Percentiles rank a stretch among this genome's conserved stretches.
phyloP scores from a whole-genome alignment of 2,329 filamentous ascomycete genomes.

The Fonsecaea pugnacius region DNA sequence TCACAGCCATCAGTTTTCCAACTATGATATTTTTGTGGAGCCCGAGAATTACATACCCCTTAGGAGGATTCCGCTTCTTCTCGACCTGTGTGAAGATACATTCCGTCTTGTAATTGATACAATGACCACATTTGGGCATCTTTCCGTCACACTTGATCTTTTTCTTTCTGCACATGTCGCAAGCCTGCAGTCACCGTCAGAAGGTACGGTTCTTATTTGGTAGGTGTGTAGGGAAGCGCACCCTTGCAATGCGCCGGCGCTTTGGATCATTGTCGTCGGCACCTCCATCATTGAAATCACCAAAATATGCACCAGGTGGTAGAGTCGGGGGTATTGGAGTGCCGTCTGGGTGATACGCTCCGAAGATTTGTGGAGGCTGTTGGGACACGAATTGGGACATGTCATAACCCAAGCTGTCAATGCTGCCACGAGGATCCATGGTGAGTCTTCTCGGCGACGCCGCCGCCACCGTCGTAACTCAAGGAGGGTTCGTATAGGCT shows the following conservation, averaged over 20 bases:
- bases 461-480: constrained; percentile 7
- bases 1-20: constrained; percentile 8
- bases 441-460: constrained; percentile 7
- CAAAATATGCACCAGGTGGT: constrained; percentile 43
- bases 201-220: constrained; percentile 16
- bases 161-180: constrained; percentile 93
- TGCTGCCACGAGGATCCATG: constrained; percentile 33
- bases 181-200: constrained; percentile 63
- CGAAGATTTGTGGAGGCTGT: constrained; percentile 71
- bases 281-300: constrained; percentile 52
- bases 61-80: constrained; percentile 96
- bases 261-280: constrained; percentile 77
- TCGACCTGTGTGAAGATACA: constrained; percentile 98
- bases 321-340: constrained; percentile 61
- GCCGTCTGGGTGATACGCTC: constrained; percentile 64
- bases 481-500: background rate
- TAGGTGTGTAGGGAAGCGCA: constrained; percentile 53
- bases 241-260: constrained; percentile 82
- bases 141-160: constrained; percentile 98
- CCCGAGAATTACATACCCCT: constrained; percentile 68
- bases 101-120: constrained; percentile 96
- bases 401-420: constrained; percentile 49
- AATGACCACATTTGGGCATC: constrained; percentile 91
- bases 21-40: background rate
- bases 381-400: constrained; percentile 61